These are phyloP conservation scores for Andrographis paniculata DNA, from an alignment of 305 asterid species.

Conservation along the genomic window DNA sequence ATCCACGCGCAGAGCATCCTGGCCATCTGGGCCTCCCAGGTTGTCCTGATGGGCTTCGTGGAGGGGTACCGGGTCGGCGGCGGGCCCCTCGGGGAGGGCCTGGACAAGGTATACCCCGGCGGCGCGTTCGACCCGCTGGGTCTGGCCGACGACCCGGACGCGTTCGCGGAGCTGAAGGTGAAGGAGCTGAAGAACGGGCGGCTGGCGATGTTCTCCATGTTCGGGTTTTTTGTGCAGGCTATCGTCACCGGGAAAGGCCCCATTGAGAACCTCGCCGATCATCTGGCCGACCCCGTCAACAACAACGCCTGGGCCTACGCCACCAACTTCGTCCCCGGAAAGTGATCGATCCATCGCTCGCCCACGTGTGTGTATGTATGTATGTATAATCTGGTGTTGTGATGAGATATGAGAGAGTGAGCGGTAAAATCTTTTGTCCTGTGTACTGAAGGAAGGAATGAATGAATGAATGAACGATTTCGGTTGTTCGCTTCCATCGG, in stretches of 20 bases:
- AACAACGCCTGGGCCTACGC: conserved; percentile 94
- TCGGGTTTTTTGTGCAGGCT: conserved; percentile 88
- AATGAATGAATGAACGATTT: too few relatives aligned
- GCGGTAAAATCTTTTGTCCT: too few relatives aligned
- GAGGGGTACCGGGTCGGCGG: conserved; percentile 92
- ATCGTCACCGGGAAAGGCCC: conserved; percentile 94
- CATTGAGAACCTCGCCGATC: conserved; percentile 59
- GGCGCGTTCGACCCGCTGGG: conserved; percentile 92
- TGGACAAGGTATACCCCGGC: conserved; percentile 82
- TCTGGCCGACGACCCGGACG: conserved; percentile 81
- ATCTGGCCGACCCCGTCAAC: conserved; percentile 71
- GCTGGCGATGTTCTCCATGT: conserved; percentile 87
- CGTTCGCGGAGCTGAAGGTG: conserved; percentile 84
- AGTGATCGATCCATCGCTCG: too few relatives aligned
- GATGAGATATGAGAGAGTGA: too few relatives aligned
- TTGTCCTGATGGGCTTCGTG: conserved; percentile 71
- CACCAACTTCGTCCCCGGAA: conserved; percentile 1
- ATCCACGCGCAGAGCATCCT: conserved; percentile 82
- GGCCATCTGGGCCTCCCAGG: conserved; percentile 81
- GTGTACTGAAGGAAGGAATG: too few relatives aligned
- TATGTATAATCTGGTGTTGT: too few relatives aligned
- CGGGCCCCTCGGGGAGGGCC: conserved; percentile 83
- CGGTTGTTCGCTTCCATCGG: too few relatives aligned
- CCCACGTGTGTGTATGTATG: too few relatives aligned
- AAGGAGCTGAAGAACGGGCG: conserved; percentile 85